Evolutionary conservation across 306 rosid genomes (phyloP), one percentile per base, ranked within the genome.

Genomic region (Prunus persica): DNA sequence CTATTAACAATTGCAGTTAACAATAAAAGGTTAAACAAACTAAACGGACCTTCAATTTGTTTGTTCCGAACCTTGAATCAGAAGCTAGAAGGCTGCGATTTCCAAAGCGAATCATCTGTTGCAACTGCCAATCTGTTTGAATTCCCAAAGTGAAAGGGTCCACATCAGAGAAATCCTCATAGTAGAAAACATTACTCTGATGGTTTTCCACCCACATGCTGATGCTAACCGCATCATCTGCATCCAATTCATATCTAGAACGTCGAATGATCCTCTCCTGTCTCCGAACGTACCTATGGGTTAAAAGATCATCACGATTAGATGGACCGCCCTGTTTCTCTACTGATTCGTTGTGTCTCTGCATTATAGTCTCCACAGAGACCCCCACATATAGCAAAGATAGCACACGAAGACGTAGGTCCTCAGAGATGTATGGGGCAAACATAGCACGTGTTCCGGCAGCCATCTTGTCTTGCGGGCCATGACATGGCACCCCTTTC

Each of bases 41-140:
- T 45, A 79, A 81, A 72, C 86, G n/a, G 41, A 95, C 99, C 97
- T 92, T 89, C 76, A 94, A 78, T 87, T 91, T 94, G 83, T 91
- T 86, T 67, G 96, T 84, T 82, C 97, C 93, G 63, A 91, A 86
- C 87, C 91, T 91, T 51, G 98, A 94, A 85, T 90, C 98, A n/a
- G 97, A 88, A 46, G 90, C 91, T 74, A 94, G 80, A 65, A 94
- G 90, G 81, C 88, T 83, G 57, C 83, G 78, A 73, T 91, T 94
- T 20, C 98, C 98, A 86, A 91, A 94, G 61, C 78, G 84, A 81
- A 91, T 94, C 98, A 91, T 87, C 78, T 91, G 98, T 63, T 91
- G 98, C 86, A 94, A 87, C 61, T 91, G 97, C 98, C 97, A 91
- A 79, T 91, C 97, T 41, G 97, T 91, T 84, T 94, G 98, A 86